phyloP scores from a whole-genome alignment of 208 protist genomes.

The Angomonas desouzai region DNA sequence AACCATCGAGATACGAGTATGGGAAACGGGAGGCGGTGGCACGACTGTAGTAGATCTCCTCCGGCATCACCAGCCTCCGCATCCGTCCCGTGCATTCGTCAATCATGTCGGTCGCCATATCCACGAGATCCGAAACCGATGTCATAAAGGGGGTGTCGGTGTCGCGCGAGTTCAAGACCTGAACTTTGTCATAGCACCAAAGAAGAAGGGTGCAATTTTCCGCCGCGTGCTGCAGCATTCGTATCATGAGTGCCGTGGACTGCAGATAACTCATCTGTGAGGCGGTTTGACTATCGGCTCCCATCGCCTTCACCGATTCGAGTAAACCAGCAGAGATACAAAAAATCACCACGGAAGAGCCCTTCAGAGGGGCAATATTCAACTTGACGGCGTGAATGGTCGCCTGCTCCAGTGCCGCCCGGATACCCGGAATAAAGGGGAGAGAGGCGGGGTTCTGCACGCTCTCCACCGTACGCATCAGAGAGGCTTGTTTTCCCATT shows the following conservation, averaged over 20 bases:
- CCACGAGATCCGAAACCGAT: neutral
- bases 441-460: neutral
- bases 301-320: constrained; percentile 21
- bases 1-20: constrained; percentile 62
- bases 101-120: neutral
- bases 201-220: constrained; percentile 78
- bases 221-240: constrained; percentile 85
- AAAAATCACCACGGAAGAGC: constrained; percentile 81
- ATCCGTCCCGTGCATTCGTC: neutral
- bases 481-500: constrained; percentile 7
- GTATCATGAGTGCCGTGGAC: constrained; percentile 66
- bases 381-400: constrained; percentile 69
- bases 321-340: constrained; percentile 36
- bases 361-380: constrained; percentile 90
- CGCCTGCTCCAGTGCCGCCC: constrained; percentile 64
- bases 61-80: neutral
- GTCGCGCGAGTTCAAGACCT: neutral
- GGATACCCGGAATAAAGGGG: constrained; percentile 7
- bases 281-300: constrained; percentile 11
- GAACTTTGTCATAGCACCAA: constrained; percentile 31
- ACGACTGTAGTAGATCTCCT: constrained; percentile 3
- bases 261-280: constrained; percentile 65
- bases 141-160: neutral
- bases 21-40: constrained; percentile 47
- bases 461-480: constrained; percentile 20